Base-by-base conservation (phyloP, 1,284 basidiomycete species). In the Trichosporon sp. region DNA sequence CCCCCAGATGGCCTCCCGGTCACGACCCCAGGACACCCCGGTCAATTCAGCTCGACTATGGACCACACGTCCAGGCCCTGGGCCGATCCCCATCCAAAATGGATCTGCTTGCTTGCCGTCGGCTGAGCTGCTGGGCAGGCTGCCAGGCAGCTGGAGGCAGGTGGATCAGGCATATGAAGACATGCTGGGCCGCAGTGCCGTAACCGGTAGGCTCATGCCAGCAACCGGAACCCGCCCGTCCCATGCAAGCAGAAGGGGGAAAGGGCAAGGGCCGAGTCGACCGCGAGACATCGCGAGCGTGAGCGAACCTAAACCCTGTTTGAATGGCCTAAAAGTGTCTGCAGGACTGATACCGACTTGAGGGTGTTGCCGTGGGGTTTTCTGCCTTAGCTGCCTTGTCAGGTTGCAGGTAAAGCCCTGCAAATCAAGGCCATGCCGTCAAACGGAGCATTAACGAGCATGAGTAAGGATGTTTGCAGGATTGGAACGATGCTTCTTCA, bases 281-380 rank as follows among this genome's bases (percentile, higher is more conserved):
- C 49, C 27, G 49, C 49, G 49, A 54, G 49, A 54, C 49, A 29
- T 16, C 14, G 25, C 25, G 13, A 6, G 46, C 25, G 27, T 27
- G 14, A n/a, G 46, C 27, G 46, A 54, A 54, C 49, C 49, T 54
- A 54, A 54, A 54, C 49, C 49, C 49, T 54, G 49, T 54, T 54
- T 54, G 25, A 54, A 54, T 54, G 25, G 14, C 16, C 49, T 54
- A 29, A 29, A 54, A 31, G 49, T 14, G 46, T 52, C 19, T 52
- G 46, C 46, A 44, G 40, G 40, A 44, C 23, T 44, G 40, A 44
- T 44, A 44, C 40, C 40, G 40, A 44, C 40, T n/a, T 44, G 19
- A 23, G 40, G 21, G 37, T n/a, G n/a, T n/a, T n/a, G n/a, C n/a
- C n/a, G n/a, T n/a, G n/a, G n/a, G n/a, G n/a, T n/a, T n/a, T n/a